These are phyloP conservation scores for Hyphopichia homilentoma DNA, from an alignment of 805 yeast species.

Conservation along the genomic window DNA sequence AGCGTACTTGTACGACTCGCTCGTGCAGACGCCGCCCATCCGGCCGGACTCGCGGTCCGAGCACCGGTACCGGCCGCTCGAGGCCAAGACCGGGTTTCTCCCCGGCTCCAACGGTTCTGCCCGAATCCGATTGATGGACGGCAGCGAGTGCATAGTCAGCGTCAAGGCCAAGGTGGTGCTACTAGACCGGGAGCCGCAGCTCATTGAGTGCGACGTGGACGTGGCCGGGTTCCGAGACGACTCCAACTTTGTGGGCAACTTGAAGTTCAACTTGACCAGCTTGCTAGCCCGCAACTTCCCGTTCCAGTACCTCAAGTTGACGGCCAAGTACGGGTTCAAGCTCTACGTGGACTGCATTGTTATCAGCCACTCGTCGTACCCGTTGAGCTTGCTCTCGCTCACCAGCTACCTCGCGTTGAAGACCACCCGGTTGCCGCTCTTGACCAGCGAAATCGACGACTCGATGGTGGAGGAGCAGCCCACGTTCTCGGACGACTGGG, in stretches of 20 bases:
- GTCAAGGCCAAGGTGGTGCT: constrained; percentile 78
- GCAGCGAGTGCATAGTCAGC: constrained; percentile 91
- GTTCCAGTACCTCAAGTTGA: constrained; percentile 50
- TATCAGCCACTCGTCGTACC: constrained; percentile 73
- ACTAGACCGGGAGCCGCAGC: constrained; percentile 35
- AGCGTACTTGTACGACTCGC: constrained; percentile 71
- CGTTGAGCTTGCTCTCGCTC: constrained; percentile 75
- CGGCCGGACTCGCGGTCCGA: constrained; percentile 83
- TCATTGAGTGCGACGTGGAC: constrained; percentile 76
- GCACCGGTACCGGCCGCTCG: constrained; percentile 80
- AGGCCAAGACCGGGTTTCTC: constrained; percentile 74
- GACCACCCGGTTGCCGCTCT: constrained; percentile 70
- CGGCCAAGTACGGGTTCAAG: constrained; percentile 72
- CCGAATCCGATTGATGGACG: constrained; percentile 79
- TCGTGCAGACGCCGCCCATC: constrained; percentile 53
- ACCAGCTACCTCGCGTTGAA: constrained; percentile 78
- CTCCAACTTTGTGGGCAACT: constrained; percentile 60
- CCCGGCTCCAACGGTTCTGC: constrained; percentile 93
- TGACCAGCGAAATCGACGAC: constrained; percentile 66
- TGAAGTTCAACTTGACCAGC: constrained; percentile 59
- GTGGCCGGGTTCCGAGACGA: constrained; percentile 80
- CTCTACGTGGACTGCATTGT: constrained; percentile 78
- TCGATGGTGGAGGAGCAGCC: constrained; percentile 84
- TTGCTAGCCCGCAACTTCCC: constrained; percentile 54
- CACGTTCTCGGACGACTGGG: constrained; percentile 88